Conservation (phyloP, 306 rosid genomes). For the Rosa persica region DNA sequence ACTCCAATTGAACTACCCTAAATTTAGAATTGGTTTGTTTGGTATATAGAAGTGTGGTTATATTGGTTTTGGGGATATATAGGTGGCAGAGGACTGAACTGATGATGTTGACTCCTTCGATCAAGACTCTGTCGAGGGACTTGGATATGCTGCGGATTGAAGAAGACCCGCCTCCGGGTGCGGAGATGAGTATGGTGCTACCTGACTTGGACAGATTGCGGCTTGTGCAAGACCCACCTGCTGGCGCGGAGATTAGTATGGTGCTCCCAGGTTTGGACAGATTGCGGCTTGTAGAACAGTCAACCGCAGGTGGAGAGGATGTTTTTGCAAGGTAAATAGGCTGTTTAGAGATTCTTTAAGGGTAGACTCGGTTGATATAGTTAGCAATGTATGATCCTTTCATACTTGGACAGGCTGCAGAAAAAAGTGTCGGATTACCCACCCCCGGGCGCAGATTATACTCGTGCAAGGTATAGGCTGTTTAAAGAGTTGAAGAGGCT, state of each 20-base stretch:
- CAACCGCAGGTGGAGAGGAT: background rate
- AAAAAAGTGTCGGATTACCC: background rate
- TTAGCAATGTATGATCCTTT: background rate
- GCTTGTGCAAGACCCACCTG: background rate
- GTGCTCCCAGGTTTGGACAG: background rate
- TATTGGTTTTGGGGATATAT: background rate
- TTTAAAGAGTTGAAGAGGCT: conserved; percentile 8
- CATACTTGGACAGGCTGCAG: background rate
- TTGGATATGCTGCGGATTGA: background rate
- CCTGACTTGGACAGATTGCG: conserved; percentile 1
- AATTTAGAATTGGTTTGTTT: background rate
- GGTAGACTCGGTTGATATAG: background rate
- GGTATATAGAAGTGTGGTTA: background rate
- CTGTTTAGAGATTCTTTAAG: background rate
- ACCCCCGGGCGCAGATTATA: background rate
- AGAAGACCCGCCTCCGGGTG: background rate
- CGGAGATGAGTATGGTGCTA: background rate
- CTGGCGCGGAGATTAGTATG: background rate
- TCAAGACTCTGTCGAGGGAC: background rate
- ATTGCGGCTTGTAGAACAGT: background rate
- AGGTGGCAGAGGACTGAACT: background rate
- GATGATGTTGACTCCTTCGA: conserved; percentile 1
- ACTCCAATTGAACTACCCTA: background rate
- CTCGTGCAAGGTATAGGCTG: background rate
- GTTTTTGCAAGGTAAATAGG: background rate